These are phyloP conservation scores for Stereum hirsutum DNA, from an alignment of 1,284 basidiomycete genomes.

Conservation along the genomic window DNA sequence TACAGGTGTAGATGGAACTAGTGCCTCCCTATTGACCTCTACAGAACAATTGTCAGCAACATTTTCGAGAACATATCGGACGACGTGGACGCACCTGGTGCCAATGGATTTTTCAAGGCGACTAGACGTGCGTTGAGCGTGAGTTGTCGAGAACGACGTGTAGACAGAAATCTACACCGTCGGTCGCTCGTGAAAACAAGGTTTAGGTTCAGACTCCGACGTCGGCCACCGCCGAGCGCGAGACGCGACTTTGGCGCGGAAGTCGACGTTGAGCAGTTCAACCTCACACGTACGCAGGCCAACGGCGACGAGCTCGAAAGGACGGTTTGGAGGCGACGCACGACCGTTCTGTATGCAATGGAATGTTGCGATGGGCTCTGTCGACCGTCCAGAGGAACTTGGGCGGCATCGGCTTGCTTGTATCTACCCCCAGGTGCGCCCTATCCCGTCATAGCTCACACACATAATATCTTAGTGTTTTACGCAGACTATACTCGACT, in stretches of 20 bases:
- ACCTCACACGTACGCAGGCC: constrained; percentile 3
- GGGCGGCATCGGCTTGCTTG: constrained; percentile 24
- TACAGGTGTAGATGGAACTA: constrained; percentile 22
- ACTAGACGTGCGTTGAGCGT: constrained; percentile 11
- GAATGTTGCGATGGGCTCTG: constrained; percentile 44
- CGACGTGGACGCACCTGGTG: constrained; percentile 42
- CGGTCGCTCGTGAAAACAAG: background rate
- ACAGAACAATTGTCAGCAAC: constrained; percentile 9
- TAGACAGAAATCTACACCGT: constrained; percentile 1
- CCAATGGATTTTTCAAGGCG: constrained; percentile 90
- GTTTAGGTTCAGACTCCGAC: constrained; percentile 11
- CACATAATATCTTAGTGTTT: too few relatives aligned
- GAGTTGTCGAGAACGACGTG: background rate
- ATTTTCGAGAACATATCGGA: background rate
- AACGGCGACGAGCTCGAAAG: background rate
- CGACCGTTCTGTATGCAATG: constrained; percentile 28
- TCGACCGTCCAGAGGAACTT: constrained; percentile 28
- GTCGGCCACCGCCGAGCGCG: background rate
- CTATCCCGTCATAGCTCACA: too few relatives aligned
- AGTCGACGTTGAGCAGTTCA: constrained; percentile 4
- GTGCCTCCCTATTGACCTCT: constrained; percentile 88
- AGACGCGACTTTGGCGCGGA: background rate
- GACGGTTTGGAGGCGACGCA: background rate
- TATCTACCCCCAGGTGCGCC: too few relatives aligned
- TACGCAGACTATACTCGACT: too few relatives aligned